Conservation (phyloP, 2,329 filamentous ascomycete genomes). For the Colletotrichum horii region DNA sequence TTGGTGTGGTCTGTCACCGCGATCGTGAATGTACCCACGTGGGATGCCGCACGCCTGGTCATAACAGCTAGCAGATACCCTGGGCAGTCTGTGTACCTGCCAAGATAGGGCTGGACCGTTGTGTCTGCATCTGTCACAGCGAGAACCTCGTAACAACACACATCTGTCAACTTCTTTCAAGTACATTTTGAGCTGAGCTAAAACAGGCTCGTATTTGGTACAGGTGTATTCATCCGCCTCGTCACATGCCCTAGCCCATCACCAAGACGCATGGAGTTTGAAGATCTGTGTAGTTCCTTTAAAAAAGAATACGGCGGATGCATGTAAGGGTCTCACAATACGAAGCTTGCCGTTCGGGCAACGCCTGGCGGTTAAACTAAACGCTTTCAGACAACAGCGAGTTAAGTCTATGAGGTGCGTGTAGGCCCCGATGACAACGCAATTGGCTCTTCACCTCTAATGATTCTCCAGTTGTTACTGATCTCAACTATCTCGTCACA, state of each 20-base stretch:
- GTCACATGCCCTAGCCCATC: no score
- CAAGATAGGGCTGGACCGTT: not conserved
- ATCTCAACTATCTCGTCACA: conserved; percentile 24
- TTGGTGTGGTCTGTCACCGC: not conserved
- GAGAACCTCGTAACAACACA: no score
- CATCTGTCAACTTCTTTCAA: not conserved
- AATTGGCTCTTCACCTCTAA: conserved; percentile 24
- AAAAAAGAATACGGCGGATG: no score
- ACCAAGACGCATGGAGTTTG: no score
- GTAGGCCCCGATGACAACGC: accelerated
- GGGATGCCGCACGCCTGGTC: not conserved
- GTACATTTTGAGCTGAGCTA: no score
- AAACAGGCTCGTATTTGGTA: no score
- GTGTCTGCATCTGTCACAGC: not conserved
- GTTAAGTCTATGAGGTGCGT: not conserved
- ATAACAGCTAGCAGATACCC: not conserved
- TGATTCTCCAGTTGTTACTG: conserved; percentile 26
- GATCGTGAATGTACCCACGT: not conserved
- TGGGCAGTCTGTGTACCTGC: not conserved
- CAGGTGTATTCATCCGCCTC: no score
- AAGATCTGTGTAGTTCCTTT: no score
- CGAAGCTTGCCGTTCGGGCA: not conserved
- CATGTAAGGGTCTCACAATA: not conserved
- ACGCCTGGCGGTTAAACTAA: not conserved
- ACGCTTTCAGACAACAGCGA: not conserved